Percentiles rank a stretch among this genome's conserved stretches.
These are phyloP conservation scores for Blepharisma japonicum DNA, from an alignment of 73 alveolate genomes.

Conservation along the genomic window DNA sequence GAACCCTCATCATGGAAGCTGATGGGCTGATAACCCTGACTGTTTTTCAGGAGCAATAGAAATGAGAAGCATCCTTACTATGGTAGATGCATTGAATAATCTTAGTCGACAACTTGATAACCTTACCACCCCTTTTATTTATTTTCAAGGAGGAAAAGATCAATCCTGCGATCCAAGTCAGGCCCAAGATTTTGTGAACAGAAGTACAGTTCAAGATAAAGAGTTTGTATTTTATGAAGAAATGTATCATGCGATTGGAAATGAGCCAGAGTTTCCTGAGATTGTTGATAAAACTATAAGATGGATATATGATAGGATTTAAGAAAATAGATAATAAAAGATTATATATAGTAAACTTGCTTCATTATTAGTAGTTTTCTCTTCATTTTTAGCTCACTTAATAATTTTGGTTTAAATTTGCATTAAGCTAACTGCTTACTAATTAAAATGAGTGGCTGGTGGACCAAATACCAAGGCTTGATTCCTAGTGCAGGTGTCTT, in stretches of 20 bases:
- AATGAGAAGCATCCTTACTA: background rate
- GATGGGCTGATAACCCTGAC: background rate
- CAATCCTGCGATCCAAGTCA: background rate
- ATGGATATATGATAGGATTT: background rate
- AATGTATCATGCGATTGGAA: too few relatives aligned
- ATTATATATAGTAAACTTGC: too few relatives aligned
- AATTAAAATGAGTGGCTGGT: constrained; percentile 2
- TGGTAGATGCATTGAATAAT: background rate
- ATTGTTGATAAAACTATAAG: too few relatives aligned
- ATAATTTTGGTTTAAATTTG: too few relatives aligned
- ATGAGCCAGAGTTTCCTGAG: too few relatives aligned
- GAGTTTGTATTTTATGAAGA: too few relatives aligned
- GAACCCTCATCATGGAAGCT: background rate
- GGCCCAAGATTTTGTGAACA: background rate
- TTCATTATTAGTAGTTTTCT: too few relatives aligned
- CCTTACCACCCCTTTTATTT: background rate
- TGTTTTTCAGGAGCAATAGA: background rate
- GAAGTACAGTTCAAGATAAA: background rate
- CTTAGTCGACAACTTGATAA: background rate
- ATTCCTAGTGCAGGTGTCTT: background rate
- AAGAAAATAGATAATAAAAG: too few relatives aligned
- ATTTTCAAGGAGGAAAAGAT: constrained; percentile 21
- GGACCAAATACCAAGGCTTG: background rate
- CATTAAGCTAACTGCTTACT: too few relatives aligned
- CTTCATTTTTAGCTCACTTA: too few relatives aligned